Evolutionary conservation across 1,139 yeast genomes (phyloP).

Genomic region (Geotrichum bryndzae): DNA sequence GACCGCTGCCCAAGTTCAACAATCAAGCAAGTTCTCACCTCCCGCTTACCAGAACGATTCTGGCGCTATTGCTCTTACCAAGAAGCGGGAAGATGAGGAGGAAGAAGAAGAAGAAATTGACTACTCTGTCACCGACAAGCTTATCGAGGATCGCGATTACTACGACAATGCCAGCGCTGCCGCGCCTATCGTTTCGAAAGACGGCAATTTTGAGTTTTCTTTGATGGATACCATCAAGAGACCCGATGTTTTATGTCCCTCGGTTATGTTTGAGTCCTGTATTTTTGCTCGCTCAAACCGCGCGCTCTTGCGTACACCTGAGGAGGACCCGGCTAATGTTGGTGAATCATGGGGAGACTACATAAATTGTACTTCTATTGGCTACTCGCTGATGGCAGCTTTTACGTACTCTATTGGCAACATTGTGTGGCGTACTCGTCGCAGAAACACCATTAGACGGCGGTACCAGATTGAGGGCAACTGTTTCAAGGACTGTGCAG

Average conservation of each 20-base stretch:
- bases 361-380: not conserved
- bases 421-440: not conserved
- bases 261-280: not conserved
- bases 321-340: not conserved
- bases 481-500: not conserved
- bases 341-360: not conserved
- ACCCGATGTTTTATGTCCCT: not conserved
- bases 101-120: not conserved
- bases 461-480: constrained; percentile 10
- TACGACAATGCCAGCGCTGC: not conserved
- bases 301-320: not conserved
- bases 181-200: not conserved
- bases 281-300: not conserved
- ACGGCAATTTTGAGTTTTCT: not conserved
- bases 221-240: not conserved
- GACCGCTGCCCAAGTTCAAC: not conserved
- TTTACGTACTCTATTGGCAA: constrained; percentile 1
- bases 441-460: not conserved
- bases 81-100: not conserved
- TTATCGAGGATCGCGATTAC: not conserved
- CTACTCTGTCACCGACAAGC: not conserved
- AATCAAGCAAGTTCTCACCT: not conserved
- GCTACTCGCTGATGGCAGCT: not conserved
- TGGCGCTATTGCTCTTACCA: not conserved
- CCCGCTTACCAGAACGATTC: not conserved